Conservation (phyloP, 2,329 filamentous ascomycete genomes). For the Aspergillus ochraceus region DNA sequence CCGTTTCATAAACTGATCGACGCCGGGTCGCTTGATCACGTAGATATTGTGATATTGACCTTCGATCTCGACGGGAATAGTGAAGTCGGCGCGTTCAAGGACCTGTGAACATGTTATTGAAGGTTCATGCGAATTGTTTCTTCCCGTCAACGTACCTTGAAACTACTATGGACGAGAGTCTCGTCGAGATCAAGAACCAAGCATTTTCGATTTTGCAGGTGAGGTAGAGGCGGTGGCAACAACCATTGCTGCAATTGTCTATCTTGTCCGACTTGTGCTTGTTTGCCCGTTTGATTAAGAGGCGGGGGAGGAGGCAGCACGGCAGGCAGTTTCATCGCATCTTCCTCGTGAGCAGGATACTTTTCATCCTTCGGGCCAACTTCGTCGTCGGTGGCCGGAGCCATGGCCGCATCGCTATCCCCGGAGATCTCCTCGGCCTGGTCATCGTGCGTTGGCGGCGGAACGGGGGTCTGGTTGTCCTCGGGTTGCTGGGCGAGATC, state of each 20-base stretch:
- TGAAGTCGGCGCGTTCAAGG: slow-evolving; percentile 96
- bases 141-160: slow-evolving; percentile 69
- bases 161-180: slow-evolving; percentile 96
- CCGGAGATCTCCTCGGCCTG: slow-evolving; percentile 21
- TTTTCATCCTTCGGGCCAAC: slow-evolving; percentile 46
- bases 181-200: slow-evolving; percentile 94
- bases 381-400: slow-evolving; percentile 56
- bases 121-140: too few species aligned
- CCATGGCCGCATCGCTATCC: slow-evolving; percentile 64
- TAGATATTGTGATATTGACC: slow-evolving; percentile 99
- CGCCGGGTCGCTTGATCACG: slow-evolving; percentile 97
- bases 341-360: slow-evolving; percentile 40
- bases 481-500: slow-evolving; percentile 18
- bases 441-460: slow-evolving; percentile 8
- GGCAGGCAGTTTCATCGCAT: slow-evolving; percentile 45
- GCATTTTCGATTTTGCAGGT: slow-evolving; percentile 86
- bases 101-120: slow-evolving; percentile 60
- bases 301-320: slow-evolving; percentile 60
- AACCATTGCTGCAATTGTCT: slow-evolving; percentile 65
- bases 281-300: slow-evolving; percentile 41
- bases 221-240: slow-evolving; percentile 76
- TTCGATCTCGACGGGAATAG: slow-evolving; percentile 97
- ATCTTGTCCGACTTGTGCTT: slow-evolving; percentile 36
- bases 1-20: slow-evolving; percentile 98
- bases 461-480: slow-evolving; percentile 15